phyloP scores from a whole-genome alignment of 2,329 filamentous ascomycete genomes.

The Waltergamsia citrina region DNA sequence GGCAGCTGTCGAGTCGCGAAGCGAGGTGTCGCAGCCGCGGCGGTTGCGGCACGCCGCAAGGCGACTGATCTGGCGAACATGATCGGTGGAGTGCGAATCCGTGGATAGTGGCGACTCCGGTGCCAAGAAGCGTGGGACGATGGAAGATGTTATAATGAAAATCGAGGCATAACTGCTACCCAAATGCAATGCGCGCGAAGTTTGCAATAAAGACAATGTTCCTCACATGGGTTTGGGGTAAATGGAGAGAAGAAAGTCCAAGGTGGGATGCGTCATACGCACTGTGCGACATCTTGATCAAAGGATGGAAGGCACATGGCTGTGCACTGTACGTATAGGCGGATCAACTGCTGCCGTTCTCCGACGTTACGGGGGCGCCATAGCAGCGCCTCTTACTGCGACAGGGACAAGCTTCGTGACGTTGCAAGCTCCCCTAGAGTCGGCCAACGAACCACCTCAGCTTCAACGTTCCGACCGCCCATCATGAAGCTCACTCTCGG shows the following conservation, averaged over 20 bases:
- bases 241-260: not conserved
- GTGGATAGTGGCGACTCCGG: too few species aligned
- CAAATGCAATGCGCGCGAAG: too few species aligned
- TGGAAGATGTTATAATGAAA: too few species aligned
- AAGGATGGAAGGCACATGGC: too few species aligned
- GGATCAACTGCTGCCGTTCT: slow-evolving; percentile 3
- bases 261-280: slow-evolving; percentile 1
- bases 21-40: slow-evolving; percentile 11
- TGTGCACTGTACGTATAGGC: slow-evolving; percentile 1
- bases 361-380: not conserved
- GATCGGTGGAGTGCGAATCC: not conserved
- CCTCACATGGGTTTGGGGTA: too few species aligned
- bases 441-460: slow-evolving; percentile 14
- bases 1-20: slow-evolving; percentile 11
- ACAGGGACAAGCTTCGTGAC: slow-evolving; percentile 2
- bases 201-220: too few species aligned
- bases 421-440: slow-evolving; percentile 3
- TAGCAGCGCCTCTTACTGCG: not conserved
- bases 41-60: slow-evolving; percentile 10
- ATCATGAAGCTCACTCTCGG: slow-evolving; percentile 34
- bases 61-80: slow-evolving; percentile 11
- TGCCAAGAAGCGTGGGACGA: too few species aligned
- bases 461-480: slow-evolving; percentile 18
- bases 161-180: too few species aligned
- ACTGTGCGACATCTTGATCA: not conserved